Base-by-base conservation (phyloP, 345 rosid genomes). In the Anacardium occidentale region DNA sequence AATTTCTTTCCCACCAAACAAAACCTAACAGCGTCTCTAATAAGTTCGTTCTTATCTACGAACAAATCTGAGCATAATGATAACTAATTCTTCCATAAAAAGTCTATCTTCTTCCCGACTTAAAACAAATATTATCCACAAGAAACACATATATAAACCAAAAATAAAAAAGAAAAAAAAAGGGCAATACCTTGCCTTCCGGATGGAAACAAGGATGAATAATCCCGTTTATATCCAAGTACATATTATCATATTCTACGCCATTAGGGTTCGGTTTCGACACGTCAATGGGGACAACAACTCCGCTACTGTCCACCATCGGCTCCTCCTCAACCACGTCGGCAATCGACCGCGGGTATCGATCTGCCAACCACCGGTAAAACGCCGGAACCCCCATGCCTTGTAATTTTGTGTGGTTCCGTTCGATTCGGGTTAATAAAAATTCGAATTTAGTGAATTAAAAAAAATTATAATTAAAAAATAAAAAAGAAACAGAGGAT, bases 201-300 rank as follows among this genome's bases (percentile, higher is more conserved):
- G 99, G 99, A 50, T 93, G 99, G 69, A 96, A 96, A 80, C 99
- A 91, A 59, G 99, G 99, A 66, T 93, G 98, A 70, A 93, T 88
- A 59, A 96, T 91, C 14, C 97, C 97, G 58, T 96, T 96, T 95
- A 96, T 93, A 73, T 96, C 99, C 52, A 96, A 81, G 66, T 96
- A 96, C 80, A 96, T 53, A 75, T 96, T 93, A 73, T 96, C 98
- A 54, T 83, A 96, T 78, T 93, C 99, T 34, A 84, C 45, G 64
- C 97, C 97, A 58, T 93, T 96, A 81, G 99, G 98, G 83, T 96
- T 96, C 75, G 95, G 91, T 80, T 77, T 86, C 50, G 88, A 84
- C 77, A 85, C 80, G 58, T 96, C 98, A 7, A 89, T 60, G 3
- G 90, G 87, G 48, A 45, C 34, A n/a, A 51, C 18, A 64, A 56